Evolutionary conservation across 257 asterid species (phyloP).

Genomic region (Solanum lignicaule): DNA sequence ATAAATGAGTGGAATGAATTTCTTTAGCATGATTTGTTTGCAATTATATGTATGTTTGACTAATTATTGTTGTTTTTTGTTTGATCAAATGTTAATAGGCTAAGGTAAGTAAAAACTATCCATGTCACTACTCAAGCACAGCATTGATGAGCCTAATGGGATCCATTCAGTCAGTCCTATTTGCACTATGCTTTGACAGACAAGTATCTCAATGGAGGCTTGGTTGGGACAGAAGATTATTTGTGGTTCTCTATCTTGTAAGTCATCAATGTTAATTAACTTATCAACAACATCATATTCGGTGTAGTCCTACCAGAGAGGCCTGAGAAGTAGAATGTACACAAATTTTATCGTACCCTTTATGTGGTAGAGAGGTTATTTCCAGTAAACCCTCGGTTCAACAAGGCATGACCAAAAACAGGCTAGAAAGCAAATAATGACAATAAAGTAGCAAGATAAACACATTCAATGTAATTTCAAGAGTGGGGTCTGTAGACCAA

Average conservation of each 20-base stretch:
- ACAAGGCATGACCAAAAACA: not conserved
- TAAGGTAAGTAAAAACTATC: slow-evolving; percentile 42
- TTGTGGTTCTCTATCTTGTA: slow-evolving; percentile 44
- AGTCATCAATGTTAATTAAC: not conserved
- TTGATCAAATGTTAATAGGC: slow-evolving; percentile 16
- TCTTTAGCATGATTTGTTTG: not conserved
- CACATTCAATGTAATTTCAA: not conserved
- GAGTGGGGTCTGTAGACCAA: not conserved
- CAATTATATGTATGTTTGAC: not conserved
- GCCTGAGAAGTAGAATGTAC: not conserved
- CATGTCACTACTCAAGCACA: slow-evolving; percentile 69
- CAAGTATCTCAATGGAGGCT: slow-evolving; percentile 54
- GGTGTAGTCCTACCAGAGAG: fast-evolving
- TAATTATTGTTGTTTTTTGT: not conserved
- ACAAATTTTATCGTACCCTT: fast-evolving
- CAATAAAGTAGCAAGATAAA: not conserved
- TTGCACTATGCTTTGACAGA: slow-evolving; percentile 44
- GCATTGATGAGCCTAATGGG: slow-evolving; percentile 56
- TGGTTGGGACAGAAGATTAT: slow-evolving; percentile 51
- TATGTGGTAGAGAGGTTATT: not conserved
- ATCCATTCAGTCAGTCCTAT: slow-evolving; percentile 34
- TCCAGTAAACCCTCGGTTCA: not conserved
- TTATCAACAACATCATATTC: not conserved
- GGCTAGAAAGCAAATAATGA: not conserved
- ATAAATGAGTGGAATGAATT: not conserved